Percentiles rank a stretch among this genome's conserved stretches.
Conservation (phyloP, 1,284 basidiomycete genomes). For the Amylostereum areolatum region DNA sequence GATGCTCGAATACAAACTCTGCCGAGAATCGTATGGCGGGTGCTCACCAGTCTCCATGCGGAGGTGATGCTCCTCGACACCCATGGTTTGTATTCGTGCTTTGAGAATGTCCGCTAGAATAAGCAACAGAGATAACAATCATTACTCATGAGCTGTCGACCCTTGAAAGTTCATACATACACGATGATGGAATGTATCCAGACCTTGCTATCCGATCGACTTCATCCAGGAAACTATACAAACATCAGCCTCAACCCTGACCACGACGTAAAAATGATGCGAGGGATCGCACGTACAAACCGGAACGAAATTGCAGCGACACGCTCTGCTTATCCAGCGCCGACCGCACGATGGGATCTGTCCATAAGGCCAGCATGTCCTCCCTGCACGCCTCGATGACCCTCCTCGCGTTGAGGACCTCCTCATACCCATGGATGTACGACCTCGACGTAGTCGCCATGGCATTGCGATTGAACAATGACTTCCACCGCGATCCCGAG, state of each 20-base stretch:
- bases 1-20: neutral
- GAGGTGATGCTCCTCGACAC: constrained; percentile 57
- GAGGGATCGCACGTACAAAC: constrained; percentile 42
- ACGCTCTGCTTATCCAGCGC: constrained; percentile 37
- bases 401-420: constrained; percentile 35
- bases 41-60: constrained; percentile 40
- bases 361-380: constrained; percentile 51
- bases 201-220: constrained; percentile 42
- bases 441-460: constrained; percentile 1
- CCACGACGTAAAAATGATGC: neutral
- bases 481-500: constrained; percentile 45
- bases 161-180: constrained; percentile 21
- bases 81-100: constrained; percentile 57
- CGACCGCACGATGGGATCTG: constrained; percentile 33
- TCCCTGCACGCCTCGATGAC: constrained; percentile 49
- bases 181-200: constrained; percentile 45
- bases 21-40: constrained; percentile 5
- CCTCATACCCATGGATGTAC: constrained; percentile 14
- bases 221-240: constrained; percentile 51
- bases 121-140: neutral
- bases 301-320: constrained; percentile 46
- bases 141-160: constrained; percentile 6
- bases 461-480: constrained; percentile 18
- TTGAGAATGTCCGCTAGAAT: constrained; percentile 52
- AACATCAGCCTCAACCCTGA: neutral